Conservation (phyloP, 2,329 filamentous ascomycete species). For the Colletotrichum karsti region DNA sequence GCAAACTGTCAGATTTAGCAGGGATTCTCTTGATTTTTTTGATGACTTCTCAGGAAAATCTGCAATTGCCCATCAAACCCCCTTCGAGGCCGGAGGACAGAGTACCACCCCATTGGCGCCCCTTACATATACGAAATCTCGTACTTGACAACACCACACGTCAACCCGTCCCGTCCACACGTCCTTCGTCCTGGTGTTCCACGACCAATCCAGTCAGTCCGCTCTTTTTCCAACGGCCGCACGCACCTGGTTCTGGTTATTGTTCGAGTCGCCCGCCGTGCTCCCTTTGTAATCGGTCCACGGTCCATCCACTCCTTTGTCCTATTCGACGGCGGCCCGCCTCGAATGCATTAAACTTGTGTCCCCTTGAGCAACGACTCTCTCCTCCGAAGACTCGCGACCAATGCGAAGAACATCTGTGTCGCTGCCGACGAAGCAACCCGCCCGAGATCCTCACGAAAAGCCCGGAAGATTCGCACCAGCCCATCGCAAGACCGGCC, state of each 20-base stretch:
- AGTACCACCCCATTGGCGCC: conserved; percentile 12
- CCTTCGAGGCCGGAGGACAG: conserved; percentile 5
- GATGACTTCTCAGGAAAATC: conserved; percentile 25
- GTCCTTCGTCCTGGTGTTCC: background rate
- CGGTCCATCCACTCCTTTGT: conserved; percentile 27
- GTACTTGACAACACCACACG: background rate
- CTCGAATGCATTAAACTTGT: conserved; percentile 32
- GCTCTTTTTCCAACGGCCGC: conserved; percentile 17
- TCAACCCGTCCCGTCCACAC: background rate
- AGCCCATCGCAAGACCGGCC: conserved; percentile 53
- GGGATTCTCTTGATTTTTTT: conserved; percentile 18
- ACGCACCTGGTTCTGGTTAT: conserved; percentile 25
- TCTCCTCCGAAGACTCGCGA: conserved; percentile 19
- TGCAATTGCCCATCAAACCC: conserved; percentile 21
- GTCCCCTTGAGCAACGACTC: conserved; percentile 5
- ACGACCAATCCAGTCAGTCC: conserved; percentile 15
- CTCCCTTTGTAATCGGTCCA: conserved; percentile 9
- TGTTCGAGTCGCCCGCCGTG: conserved; percentile 15
- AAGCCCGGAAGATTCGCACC: conserved; percentile 68
- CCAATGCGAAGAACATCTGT: conserved; percentile 72
- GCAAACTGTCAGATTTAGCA: conserved; percentile 22
- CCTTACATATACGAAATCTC: conserved; percentile 24
- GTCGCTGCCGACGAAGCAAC: conserved; percentile 69
- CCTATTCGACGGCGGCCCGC: conserved; percentile 7
- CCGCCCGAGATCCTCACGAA: conserved; percentile 69